Conservation (phyloP, 2,329 filamentous ascomycete genomes). For the Cladosporium sp. region DNA sequence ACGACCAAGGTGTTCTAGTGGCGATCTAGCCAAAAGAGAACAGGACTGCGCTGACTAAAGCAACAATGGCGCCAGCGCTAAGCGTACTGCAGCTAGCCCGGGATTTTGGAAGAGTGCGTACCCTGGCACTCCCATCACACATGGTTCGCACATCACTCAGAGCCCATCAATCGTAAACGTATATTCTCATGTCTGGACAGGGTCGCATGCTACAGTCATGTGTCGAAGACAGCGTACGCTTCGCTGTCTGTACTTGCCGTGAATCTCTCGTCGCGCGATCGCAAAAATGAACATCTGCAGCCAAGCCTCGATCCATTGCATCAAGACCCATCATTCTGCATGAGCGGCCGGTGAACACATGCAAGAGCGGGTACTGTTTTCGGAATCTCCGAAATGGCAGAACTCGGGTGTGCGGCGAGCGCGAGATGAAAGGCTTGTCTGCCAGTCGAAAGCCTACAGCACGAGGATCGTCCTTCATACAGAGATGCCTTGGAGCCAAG, state of each 20-base stretch:
- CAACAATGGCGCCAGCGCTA: neutral
- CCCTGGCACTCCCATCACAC: too few species aligned
- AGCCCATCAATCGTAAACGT: too few species aligned
- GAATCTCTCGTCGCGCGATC: too few species aligned
- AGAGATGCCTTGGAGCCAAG: too few species aligned
- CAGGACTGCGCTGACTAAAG: neutral
- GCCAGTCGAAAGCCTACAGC: neutral
- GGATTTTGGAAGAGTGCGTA: neutral
- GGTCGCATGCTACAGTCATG: too few species aligned
- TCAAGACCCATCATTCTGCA: slow-evolving; percentile 2
- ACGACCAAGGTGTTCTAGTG: too few species aligned
- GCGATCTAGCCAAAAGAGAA: too few species aligned
- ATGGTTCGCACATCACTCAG: too few species aligned
- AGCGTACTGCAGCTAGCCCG: neutral
- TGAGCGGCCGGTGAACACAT: slow-evolving; percentile 4
- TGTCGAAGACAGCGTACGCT: too few species aligned
- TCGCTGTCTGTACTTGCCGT: too few species aligned
- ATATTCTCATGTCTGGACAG: too few species aligned
- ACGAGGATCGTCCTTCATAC: too few species aligned
- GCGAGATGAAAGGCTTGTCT: neutral
- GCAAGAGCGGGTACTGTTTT: neutral
- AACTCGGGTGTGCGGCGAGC: neutral
- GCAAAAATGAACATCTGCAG: neutral
- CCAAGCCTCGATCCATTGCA: slow-evolving; percentile 1
- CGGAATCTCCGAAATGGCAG: neutral